Evolutionary conservation across 352 stramenopile species (phyloP), one percentile per base, ranked within the genome.

Genomic region (Pythium phragmiticola): DNA sequence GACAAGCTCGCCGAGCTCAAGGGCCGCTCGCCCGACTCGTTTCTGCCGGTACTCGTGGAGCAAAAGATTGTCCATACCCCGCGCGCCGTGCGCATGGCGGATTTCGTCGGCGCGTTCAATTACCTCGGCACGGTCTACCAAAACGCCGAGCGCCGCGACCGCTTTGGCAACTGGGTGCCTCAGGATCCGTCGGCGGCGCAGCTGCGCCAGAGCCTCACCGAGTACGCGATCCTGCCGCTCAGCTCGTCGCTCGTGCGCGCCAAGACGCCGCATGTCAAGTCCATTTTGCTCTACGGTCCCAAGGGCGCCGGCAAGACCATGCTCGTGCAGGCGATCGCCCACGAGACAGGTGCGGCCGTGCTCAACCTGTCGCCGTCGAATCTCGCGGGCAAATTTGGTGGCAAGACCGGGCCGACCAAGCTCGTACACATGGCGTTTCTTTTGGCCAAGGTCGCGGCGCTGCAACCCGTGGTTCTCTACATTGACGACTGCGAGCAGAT

Each of bases 401-500:
- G 84, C 33, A 98, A 98, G 55, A 93, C 80, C 7, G 93, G 89
- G 0, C 83, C 92, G 0, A 97, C 89, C 1, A 98, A 98, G 65
- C 78, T 98, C 30, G 74, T 98, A 33, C 95, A 98, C 74, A 98
- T 98, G 89, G 85, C 82, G n/a, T 98, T 98, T 61, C 70, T 86
- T 43, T 73, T 98, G 41, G 91, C 94, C 21, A 96, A 92, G 58
- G 85, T 96, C 28, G 47, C 78, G n/a, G 68, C 70, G 11, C 74
- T 97, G 33, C 81, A 90, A 62, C 95, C 93, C 5, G 84, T 96
- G 30, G 84, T 98, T 17, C 92, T 98, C 57, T 98, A 98, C 74
- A 94, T 98, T 4, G 92, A 98, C 65, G 77, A 98, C 16, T 96
- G 85, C 57, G 90, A 98, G 48, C 81, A 97, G 60, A 82, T 97